A percentile compares a stretch with the other conserved stretches of the same genome.
These are phyloP conservation scores for Zanthoxylum bungeanum DNA, from an alignment of 345 rosid genomes.

Conservation along the genomic window DNA sequence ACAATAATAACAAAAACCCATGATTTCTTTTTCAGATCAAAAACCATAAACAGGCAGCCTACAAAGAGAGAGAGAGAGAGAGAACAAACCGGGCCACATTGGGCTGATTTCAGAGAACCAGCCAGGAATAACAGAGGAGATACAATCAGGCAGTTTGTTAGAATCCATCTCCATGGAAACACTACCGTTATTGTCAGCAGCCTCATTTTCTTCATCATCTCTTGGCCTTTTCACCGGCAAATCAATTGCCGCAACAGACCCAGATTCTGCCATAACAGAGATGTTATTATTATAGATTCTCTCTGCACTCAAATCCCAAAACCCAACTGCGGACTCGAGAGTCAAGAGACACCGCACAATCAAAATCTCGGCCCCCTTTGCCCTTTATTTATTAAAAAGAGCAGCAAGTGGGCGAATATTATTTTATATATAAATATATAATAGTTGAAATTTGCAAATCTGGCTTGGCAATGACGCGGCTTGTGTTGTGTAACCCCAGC, in stretches of 20 bases:
- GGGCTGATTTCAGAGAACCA: constrained; percentile 91
- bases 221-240: constrained; percentile 54
- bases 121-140: constrained; percentile 71
- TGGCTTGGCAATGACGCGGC: constrained; percentile 4
- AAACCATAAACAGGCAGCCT: not conserved
- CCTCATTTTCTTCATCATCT: constrained; percentile 41
- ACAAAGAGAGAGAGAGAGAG: not conserved
- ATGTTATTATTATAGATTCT: not conserved
- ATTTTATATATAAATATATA: no score
- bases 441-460: not conserved
- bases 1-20: not conserved
- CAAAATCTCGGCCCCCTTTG: constrained; percentile 8
- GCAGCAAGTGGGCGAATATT: constrained; percentile 1
- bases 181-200: not conserved
- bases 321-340: not conserved
- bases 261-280: constrained; percentile 23
- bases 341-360: constrained; percentile 12
- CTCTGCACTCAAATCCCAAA: not conserved
- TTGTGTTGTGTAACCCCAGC: not conserved
- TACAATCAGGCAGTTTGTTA: constrained; percentile 22
- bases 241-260: constrained; percentile 26
- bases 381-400: not conserved
- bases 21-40: not conserved
- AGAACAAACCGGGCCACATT: constrained; percentile 78
- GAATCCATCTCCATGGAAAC: constrained; percentile 39